phyloP scores from a whole-genome alignment of 306 rosid species.

The Luffa acutangula region DNA sequence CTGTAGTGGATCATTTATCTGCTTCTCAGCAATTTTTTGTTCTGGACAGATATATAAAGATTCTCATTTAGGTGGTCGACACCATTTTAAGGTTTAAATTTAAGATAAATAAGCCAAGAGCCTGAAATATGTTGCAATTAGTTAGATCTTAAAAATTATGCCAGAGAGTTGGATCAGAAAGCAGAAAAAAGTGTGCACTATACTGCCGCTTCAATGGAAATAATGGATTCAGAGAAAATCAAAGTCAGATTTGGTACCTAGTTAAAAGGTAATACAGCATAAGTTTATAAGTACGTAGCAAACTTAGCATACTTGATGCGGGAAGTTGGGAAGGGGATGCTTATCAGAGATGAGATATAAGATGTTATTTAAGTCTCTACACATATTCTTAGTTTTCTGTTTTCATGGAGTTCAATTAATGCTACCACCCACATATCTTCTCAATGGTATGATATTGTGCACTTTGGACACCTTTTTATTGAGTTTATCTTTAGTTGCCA shows the following conservation, averaged over 20 bases:
- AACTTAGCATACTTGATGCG: background rate
- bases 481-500: background rate
- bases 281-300: background rate
- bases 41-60: slow-evolving; percentile 28
- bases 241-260: background rate
- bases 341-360: background rate
- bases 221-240: background rate
- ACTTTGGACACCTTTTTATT: too few species aligned
- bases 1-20: slow-evolving; percentile 42
- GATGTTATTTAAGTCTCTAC: background rate
- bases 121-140: background rate
- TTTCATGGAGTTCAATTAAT: background rate
- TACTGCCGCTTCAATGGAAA: background rate
- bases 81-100: background rate
- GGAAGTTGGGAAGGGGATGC: background rate
- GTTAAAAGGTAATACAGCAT: background rate
- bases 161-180: background rate
- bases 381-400: background rate
- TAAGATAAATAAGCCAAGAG: background rate
- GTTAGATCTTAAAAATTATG: background rate
- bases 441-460: too few species aligned
- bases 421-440: background rate
- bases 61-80: background rate
- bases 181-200: background rate
- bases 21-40: slow-evolving; percentile 47